These are phyloP conservation scores for Verticillium nonalfalfae DNA, from an alignment of 2,329 filamentous ascomycete species.

Conservation along the genomic window DNA sequence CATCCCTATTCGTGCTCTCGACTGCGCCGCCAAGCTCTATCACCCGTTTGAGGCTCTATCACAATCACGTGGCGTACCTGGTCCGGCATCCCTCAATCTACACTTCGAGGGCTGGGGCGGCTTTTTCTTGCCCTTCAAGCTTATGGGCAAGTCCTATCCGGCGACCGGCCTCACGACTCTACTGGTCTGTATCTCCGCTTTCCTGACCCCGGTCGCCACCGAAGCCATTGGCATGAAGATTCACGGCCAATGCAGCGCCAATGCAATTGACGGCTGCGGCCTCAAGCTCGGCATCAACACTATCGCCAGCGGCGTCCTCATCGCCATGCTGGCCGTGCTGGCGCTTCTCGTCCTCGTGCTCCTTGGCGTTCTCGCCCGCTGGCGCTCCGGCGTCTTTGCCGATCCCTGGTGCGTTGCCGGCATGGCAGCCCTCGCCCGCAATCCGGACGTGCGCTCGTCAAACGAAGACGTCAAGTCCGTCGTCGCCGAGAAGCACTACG, in stretches of 20 bases:
- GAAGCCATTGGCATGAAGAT: slow-evolving; percentile 32
- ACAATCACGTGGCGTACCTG: slow-evolving; percentile 25
- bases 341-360: slow-evolving; percentile 20
- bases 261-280: slow-evolving; percentile 21
- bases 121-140: slow-evolving; percentile 25
- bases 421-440: slow-evolving; percentile 25
- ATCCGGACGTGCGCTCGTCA: slow-evolving; percentile 18
- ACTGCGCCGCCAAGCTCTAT: slow-evolving; percentile 31
- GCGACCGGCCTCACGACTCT: slow-evolving; percentile 29
- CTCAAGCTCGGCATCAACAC: slow-evolving; percentile 26
- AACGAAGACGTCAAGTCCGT: slow-evolving; percentile 10
- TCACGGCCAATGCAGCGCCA: slow-evolving; percentile 23
- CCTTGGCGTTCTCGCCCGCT: slow-evolving; percentile 19
- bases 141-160: slow-evolving; percentile 24
- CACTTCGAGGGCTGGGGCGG: slow-evolving; percentile 30
- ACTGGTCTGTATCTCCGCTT: slow-evolving; percentile 23
- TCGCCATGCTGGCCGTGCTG: slow-evolving; percentile 23
- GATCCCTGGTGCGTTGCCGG: slow-evolving; percentile 34
- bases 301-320: slow-evolving; percentile 20
- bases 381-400: slow-evolving; percentile 28
- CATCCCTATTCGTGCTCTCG: slow-evolving; percentile 31
- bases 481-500: slow-evolving; percentile 17
- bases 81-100: slow-evolving; percentile 33
- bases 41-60: slow-evolving; percentile 37
- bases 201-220: slow-evolving; percentile 30